Conservation (phyloP, 2,329 filamentous ascomycete genomes). For the Corynespora cassiicola region DNA sequence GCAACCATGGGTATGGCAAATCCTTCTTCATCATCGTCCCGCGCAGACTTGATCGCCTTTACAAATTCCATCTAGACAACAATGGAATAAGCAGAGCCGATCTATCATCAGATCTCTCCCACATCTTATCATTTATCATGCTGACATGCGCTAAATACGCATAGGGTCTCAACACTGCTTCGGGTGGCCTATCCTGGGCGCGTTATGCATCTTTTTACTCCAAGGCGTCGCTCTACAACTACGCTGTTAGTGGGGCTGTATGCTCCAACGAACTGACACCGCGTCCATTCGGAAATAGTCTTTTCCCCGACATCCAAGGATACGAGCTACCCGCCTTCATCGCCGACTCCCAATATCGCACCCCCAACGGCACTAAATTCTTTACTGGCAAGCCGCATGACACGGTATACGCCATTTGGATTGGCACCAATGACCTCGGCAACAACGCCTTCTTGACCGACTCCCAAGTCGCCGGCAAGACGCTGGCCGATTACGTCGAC, state of each 20-base stretch:
- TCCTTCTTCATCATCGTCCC: neutral
- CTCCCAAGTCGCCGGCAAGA: constrained; percentile 64
- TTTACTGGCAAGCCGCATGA: constrained; percentile 58
- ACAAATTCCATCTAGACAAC: too few relatives aligned
- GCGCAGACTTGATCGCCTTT: neutral
- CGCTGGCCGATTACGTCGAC: constrained; percentile 69
- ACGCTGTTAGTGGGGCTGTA: constrained; percentile 75
- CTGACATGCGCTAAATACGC: too few relatives aligned
- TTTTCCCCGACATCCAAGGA: constrained; percentile 63
- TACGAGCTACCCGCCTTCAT: constrained; percentile 58
- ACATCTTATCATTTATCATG: neutral
- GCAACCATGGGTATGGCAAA: constrained; percentile 51
- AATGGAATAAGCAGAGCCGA: too few relatives aligned
- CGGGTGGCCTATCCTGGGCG: constrained; percentile 73
- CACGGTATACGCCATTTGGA: constrained; percentile 79
- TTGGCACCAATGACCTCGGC: constrained; percentile 82
- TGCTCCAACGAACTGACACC: constrained; percentile 73
- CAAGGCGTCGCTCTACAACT: constrained; percentile 65
- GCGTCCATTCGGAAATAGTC: constrained; percentile 57
- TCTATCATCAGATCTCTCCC: too few relatives aligned
- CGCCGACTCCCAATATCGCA: constrained; percentile 46
- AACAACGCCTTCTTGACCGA: constrained; percentile 70
- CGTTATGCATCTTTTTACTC: constrained; percentile 69
- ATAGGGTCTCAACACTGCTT: constrained; percentile 61
- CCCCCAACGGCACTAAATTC: constrained; percentile 48